Percentiles rank a stretch among this genome's conserved stretches.
Conservation (phyloP, 148 eudicot species). For the Gaultheria prostrata region DNA sequence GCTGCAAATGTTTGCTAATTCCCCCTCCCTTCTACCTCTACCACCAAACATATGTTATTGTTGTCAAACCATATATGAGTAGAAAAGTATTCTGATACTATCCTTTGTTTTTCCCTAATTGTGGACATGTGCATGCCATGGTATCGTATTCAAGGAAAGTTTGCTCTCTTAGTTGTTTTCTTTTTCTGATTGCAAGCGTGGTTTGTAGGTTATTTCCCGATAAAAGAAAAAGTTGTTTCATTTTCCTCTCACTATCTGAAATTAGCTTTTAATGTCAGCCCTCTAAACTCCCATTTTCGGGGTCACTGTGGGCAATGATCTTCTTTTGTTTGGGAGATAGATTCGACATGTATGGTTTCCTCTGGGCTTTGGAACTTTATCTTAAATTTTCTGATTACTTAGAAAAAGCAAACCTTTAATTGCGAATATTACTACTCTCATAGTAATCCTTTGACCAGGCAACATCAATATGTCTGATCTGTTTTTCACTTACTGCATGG, state of each 20-base stretch:
- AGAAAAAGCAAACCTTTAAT: not conserved
- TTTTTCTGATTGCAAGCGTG: not conserved
- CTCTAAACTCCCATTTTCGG: not conserved
- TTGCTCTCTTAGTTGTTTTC: not conserved
- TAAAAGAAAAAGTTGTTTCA: not conserved
- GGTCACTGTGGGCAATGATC: not conserved
- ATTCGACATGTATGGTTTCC: not conserved
- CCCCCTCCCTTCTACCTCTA: not conserved
- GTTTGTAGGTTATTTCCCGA: not conserved
- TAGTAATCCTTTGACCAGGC: not conserved
- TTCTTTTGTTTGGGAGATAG: slow-evolving; percentile 7
- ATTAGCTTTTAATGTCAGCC: not conserved
- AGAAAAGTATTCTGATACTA: not conserved
- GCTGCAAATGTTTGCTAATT: not conserved
- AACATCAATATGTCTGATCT: not conserved
- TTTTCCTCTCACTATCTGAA: not conserved
- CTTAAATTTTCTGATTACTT: not conserved
- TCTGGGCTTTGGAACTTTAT: not conserved
- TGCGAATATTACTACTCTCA: not conserved
- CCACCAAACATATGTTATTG: not conserved
- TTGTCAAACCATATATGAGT: not conserved
- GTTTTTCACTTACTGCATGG: not conserved
- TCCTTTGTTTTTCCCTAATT: not conserved
- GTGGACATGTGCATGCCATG: not conserved
- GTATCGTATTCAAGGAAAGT: not conserved